Evolutionary conservation across 2,329 filamentous ascomycete genomes (phyloP).

Genomic region (Fusarium sp.): DNA sequence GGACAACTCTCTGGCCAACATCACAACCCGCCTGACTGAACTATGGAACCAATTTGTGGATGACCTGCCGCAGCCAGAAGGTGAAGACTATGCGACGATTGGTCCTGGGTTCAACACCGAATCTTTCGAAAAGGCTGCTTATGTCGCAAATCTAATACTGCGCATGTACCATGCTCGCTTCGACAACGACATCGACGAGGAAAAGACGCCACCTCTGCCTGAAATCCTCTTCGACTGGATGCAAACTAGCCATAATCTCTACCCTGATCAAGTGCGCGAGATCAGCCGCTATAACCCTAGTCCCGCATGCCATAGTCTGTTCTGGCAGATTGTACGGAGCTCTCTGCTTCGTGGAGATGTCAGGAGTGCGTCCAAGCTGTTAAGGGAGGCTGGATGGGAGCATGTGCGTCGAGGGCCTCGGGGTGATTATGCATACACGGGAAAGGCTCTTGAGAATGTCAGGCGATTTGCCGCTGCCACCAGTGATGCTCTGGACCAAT

Average conservation of each 20-base stretch:
- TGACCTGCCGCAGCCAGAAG: constrained; percentile 57
- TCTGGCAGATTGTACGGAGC: constrained; percentile 86
- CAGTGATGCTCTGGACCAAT: constrained; percentile 74
- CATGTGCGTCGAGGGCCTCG: constrained; percentile 74
- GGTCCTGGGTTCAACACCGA: constrained; percentile 70
- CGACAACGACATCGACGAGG: constrained; percentile 49
- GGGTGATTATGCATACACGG: constrained; percentile 74
- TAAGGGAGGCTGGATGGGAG: constrained; percentile 81
- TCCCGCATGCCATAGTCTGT: constrained; percentile 78
- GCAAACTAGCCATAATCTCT: constrained; percentile 76
- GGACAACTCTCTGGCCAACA: constrained; percentile 63
- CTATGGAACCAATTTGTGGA: constrained; percentile 66
- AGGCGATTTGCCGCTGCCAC: constrained; percentile 75
- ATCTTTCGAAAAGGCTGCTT: constrained; percentile 78
- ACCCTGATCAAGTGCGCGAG: constrained; percentile 71
- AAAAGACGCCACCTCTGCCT: constrained; percentile 68
- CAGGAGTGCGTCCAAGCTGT: constrained; percentile 68
- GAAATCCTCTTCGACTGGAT: constrained; percentile 87
- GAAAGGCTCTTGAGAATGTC: constrained; percentile 79
- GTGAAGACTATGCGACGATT: constrained; percentile 68
- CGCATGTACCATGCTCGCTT: constrained; percentile 76
- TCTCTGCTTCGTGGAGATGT: constrained; percentile 80
- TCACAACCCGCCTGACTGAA: constrained; percentile 60
- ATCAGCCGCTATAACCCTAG: constrained; percentile 73
- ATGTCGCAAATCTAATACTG: constrained; percentile 79